Evolutionary conservation across 2,329 filamentous ascomycete genomes (phyloP).

Genomic region (Talaromyces sp.): DNA sequence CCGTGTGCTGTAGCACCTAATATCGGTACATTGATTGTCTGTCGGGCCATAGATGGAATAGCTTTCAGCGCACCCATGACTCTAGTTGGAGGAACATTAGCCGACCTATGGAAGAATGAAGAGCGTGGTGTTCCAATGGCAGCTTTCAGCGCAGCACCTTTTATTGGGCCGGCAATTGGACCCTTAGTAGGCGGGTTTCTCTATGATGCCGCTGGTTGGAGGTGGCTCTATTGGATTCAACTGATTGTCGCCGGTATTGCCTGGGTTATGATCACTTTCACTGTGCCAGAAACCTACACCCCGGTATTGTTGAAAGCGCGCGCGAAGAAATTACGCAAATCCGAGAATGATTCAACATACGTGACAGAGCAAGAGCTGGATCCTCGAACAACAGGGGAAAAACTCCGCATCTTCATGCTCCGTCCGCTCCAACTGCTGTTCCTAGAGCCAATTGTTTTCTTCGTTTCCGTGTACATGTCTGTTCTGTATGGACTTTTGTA

Average conservation of each 20-base stretch:
- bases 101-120: constrained; percentile 79
- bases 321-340: constrained; percentile 65
- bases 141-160: constrained; percentile 75
- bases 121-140: constrained; percentile 85
- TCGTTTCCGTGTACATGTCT: constrained; percentile 80
- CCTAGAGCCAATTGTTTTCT: constrained; percentile 75
- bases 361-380: constrained; percentile 81
- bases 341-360: constrained; percentile 61
- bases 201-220: constrained; percentile 65
- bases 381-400: constrained; percentile 61
- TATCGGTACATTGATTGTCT: constrained; percentile 69
- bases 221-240: constrained; percentile 85
- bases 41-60: constrained; percentile 73
- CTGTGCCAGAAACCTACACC: constrained; percentile 85
- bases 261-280: constrained; percentile 75
- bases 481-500: constrained; percentile 56
- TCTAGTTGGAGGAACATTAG: constrained; percentile 73
- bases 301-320: constrained; percentile 68
- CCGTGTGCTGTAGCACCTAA: constrained; percentile 74
- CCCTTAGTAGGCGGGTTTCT: constrained; percentile 74
- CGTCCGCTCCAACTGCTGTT: constrained; percentile 84
- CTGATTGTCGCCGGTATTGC: constrained; percentile 66
- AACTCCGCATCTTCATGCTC: constrained; percentile 68
- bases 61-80: constrained; percentile 85
- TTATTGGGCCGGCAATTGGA: constrained; percentile 73